Evolutionary conservation across 192 early-diverging fungal species (phyloP), one percentile per base, ranked within the genome.

Genomic region (Entomortierella beljakovae): DNA sequence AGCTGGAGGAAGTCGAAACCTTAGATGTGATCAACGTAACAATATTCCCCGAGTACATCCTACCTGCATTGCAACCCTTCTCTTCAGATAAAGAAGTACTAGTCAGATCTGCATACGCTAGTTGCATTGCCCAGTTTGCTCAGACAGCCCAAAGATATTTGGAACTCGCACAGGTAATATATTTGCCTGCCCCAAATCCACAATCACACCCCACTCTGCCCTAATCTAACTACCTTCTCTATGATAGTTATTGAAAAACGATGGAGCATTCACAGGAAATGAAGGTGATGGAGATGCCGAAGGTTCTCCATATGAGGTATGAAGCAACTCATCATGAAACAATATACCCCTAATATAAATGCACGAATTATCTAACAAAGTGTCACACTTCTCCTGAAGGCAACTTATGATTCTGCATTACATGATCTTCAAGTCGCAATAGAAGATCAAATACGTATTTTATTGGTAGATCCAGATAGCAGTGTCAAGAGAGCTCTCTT

Each of bases 21-120:
- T 85, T 97, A 22, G 91, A 94, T 32, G 87, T 93, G 0, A 88
- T 90, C 42, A 94, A 97, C 73, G 92, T 91, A 37, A 90, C 89
- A 18, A 91, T 98, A 13, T 98, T 97, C 60, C 92, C 92, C 32
- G 97, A 97, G 64, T 97, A 96, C 64, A 88, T 98, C 26, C 80
- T 96, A 16, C 95, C 95, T 10, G 85, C 86, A 23, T 61, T 97
- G 31, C 89, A 90, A 52, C 73, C 84, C 29, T 89, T 96, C 64
- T 75, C 91, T 3, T 75, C 80, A 2, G 96, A 97, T 69, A 71
- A 83, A 2, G 93, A 95, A 62, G 87, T 88, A 0, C 71, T 92
- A 26, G 97, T 97, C 7, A 85, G 95, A 32, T 88, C 90, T 31
- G 88, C 91, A 1, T 95, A 95, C 81, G 97, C 97, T 0, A 88